Evolutionary conservation across 208 protist species (phyloP), one percentile per base, ranked within the genome.

Genomic region (Trypanosoma theileri): DNA sequence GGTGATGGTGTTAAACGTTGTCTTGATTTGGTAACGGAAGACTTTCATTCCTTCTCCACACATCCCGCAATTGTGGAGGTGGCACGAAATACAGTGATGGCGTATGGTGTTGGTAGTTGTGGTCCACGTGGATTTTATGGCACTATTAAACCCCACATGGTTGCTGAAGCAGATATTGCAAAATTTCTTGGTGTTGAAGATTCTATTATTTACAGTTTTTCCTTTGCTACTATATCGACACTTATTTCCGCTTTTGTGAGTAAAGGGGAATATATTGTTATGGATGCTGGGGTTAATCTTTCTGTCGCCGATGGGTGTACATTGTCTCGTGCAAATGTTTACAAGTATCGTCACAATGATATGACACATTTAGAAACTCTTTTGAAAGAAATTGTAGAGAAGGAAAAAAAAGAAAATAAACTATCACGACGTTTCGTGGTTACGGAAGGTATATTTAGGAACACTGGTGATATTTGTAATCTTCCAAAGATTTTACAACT

Each of bases 51-150:
- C 67, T 89, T 98, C 68, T 88, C 94, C 21, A 92, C 88, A 21
- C 56, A 98, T 66, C 79, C 81, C 4, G 77, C 88, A 35, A 70
- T 98, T 45, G 61, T 93, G 31, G 84, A 88, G 26, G 75, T 85
- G n/a, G 92, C 93, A 16, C 80, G 88, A n/a, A 55, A 82, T 4
- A 87, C 92, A 3, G 84, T 99, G 45, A 68, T 86, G 58, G 92
- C 96, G 21, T 98, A 99, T 74, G 98, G 98, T 68, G 95, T 98
- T 17, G 98, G 98, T 26, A 97, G 96, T 46, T 99, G 98, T 82
- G 98, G 98, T 13, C 98, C 98, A 16, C 85, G 97, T 59, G 95
- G 95, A 59, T 99, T 99, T 78, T 99, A 99, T 77, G 98, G 98
- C 55, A 98, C 98, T 4, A 91, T 99, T 54, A 97, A 98, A 69